Percentiles rank a stretch among this genome's conserved stretches.
These are phyloP conservation scores for Athelia sp. DNA, from an alignment of 1,284 basidiomycete genomes.

Conservation along the genomic window DNA sequence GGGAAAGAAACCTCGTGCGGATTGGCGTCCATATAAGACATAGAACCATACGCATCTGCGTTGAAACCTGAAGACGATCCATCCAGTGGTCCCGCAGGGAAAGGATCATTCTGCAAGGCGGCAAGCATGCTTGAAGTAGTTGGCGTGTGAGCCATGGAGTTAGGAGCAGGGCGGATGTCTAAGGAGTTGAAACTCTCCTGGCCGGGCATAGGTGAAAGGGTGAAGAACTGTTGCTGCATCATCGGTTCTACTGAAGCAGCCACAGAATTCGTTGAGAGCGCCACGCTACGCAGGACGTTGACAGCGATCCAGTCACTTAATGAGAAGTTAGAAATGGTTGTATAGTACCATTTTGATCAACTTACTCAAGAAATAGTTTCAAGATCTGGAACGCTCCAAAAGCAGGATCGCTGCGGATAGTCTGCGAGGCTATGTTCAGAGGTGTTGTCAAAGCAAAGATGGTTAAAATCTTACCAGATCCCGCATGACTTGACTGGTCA, in stretches of 20 bases:
- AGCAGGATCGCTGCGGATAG: constrained; percentile 83
- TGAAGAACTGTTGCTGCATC: constrained; percentile 82
- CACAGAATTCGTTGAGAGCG: constrained; percentile 82
- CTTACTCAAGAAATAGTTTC: constrained; percentile 84
- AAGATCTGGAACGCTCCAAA: constrained; percentile 88
- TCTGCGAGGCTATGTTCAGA: constrained; percentile 37
- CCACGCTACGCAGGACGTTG: constrained; percentile 80
- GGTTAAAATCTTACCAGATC: constrained; percentile 57
- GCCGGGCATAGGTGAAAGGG: constrained; percentile 75
- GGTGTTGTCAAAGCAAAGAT: not conserved
- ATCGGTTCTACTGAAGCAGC: constrained; percentile 85
- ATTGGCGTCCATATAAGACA: constrained; percentile 72
- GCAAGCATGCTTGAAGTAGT: constrained; percentile 86
- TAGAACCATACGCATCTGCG: constrained; percentile 59
- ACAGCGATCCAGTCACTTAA: constrained; percentile 83
- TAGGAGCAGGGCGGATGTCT: constrained; percentile 45
- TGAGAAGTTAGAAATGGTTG: constrained; percentile 4
- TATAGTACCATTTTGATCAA: constrained; percentile 15
- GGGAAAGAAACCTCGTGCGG: constrained; percentile 61
- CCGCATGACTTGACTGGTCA: constrained; percentile 85
- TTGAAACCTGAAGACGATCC: constrained; percentile 53
- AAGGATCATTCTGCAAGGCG: constrained; percentile 71
- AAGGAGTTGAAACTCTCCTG: constrained; percentile 65
- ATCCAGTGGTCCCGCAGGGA: constrained; percentile 59
- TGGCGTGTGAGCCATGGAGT: constrained; percentile 64